Conservation (phyloP, 2,329 filamentous ascomycete genomes). For the Metarhizium robertsii region DNA sequence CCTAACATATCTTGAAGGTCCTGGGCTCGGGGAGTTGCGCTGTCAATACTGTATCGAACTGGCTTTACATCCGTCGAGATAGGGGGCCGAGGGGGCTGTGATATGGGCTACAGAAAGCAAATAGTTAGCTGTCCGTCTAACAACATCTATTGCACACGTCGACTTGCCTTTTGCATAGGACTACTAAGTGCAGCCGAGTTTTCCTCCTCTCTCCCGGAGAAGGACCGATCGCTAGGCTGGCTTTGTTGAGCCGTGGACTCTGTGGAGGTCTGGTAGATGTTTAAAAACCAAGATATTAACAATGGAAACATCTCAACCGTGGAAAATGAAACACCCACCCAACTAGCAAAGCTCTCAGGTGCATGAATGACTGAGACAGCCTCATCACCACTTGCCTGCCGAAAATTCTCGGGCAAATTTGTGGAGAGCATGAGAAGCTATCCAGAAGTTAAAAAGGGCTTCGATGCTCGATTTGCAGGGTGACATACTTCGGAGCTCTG, state of each 20-base stretch:
- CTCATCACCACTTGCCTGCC: constrained; percentile 59
- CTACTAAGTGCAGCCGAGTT: constrained; percentile 17
- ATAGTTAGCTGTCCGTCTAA: neutral
- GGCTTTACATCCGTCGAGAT: constrained; percentile 68
- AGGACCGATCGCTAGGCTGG: constrained; percentile 25
- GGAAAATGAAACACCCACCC: constrained; percentile 47
- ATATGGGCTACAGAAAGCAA: constrained; percentile 3
- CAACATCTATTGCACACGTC: neutral
- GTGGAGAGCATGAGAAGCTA: constrained; percentile 47
- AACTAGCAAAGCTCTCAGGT: constrained; percentile 70
- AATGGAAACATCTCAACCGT: neutral
- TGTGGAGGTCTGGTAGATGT: constrained; percentile 28
- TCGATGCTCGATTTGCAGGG: neutral
- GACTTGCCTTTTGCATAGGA: constrained; percentile 15
- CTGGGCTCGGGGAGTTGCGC: constrained; percentile 72
- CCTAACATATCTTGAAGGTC: constrained; percentile 64
- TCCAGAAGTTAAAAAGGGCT: constrained; percentile 6
- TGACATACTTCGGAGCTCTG: constrained; percentile 23
- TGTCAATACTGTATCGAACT: constrained; percentile 55
- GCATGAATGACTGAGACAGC: constrained; percentile 88
- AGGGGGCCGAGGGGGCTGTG: constrained; percentile 51
- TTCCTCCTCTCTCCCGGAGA: constrained; percentile 28
- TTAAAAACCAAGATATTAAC: neutral
- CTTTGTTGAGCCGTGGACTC: constrained; percentile 27
- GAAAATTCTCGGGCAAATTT: constrained; percentile 45